phyloP scores from a whole-genome alignment of 768 basidiomycete species.

The Xerocomellus amylosporus region DNA sequence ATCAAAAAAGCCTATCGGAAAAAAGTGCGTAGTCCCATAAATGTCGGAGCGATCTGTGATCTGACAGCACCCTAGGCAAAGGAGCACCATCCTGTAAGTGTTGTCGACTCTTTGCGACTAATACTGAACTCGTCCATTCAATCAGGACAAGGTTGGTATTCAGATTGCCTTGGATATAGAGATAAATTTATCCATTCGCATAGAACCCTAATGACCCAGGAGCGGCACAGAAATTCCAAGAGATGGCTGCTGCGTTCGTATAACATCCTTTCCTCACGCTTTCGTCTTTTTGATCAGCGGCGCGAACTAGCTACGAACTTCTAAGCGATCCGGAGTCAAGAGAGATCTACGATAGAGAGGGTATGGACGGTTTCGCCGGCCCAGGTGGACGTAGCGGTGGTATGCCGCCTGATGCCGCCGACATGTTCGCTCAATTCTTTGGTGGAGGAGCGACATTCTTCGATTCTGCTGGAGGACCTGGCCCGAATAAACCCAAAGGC shows the following conservation, averaged over 20 bases:
- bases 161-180: neutral
- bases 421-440: conserved; percentile 78
- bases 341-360: conserved; percentile 68
- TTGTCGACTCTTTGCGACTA: neutral
- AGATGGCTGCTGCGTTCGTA: conserved; percentile 82
- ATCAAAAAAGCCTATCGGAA: conserved; percentile 94
- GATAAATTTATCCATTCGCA: neutral
- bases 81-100: conserved; percentile 78
- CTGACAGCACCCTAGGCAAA: conserved; percentile 58
- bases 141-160: conserved; percentile 63
- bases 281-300: conserved; percentile 7
- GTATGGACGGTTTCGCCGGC: conserved; percentile 64
- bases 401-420: conserved; percentile 50
- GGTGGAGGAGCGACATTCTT: conserved; percentile 57
- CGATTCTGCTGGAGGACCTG: conserved; percentile 56
- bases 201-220: conserved; percentile 88
- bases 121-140: conserved; percentile 1
- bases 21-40: conserved; percentile 55
- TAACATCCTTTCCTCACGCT: neutral
- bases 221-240: conserved; percentile 82
- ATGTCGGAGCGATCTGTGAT: neutral
- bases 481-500: conserved; percentile 52
- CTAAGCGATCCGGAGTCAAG: conserved; percentile 68
- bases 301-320: conserved; percentile 68
- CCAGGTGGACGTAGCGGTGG: conserved; percentile 44